Evolutionary conservation across 176 grass and related monocot species (phyloP), one percentile per base, ranked within the genome.

Genomic region (Saccharum officinarum): DNA sequence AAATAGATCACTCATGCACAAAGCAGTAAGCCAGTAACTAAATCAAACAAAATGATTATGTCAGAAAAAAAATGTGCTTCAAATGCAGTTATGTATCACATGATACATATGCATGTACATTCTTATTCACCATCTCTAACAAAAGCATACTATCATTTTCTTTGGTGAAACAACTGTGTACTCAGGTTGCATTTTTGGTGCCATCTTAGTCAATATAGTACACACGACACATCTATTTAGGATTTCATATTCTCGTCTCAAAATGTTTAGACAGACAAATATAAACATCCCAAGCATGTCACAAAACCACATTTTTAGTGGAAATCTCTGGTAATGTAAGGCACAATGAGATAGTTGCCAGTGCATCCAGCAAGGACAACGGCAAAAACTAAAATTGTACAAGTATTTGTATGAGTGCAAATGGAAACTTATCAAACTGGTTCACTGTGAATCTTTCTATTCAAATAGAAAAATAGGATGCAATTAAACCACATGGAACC

Each of bases 361-460:
- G 61, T 70, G 7, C 38, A 12, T 75, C 54, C 14, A 15, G 18
- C 36, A 45, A 40, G 25, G 59, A 62, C 23, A 67, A 60, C 23
- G 77, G 55, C 23, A 82, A 75, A 20, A 71, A 73, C 10, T 78
- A 86, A 15, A 83, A 80, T 41, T 80, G 57, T 17, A 69, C 4
- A 8, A 37, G 10, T 28, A 30, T 14, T 15, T n/a, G 34, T 50
- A 62, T 26, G 2, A 65, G 8, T 38, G 41, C 10, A 37, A 30
- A 76, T 17, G 7, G 28, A 46, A 78, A 39, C 31, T 49, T 30
- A 62, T 64, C 15, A 78, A 88, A 71, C 14, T 54, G 67, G 5
- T 31, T 16, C 36, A 13, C 36, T 79, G 62, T 49, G 2, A 30
- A 69, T 75, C 10, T 59, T 62, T 25, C 3, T 46, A 57, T 41